Conservation (phyloP, 1,284 basidiomycete species). For the Sporisorium graminicola region DNA sequence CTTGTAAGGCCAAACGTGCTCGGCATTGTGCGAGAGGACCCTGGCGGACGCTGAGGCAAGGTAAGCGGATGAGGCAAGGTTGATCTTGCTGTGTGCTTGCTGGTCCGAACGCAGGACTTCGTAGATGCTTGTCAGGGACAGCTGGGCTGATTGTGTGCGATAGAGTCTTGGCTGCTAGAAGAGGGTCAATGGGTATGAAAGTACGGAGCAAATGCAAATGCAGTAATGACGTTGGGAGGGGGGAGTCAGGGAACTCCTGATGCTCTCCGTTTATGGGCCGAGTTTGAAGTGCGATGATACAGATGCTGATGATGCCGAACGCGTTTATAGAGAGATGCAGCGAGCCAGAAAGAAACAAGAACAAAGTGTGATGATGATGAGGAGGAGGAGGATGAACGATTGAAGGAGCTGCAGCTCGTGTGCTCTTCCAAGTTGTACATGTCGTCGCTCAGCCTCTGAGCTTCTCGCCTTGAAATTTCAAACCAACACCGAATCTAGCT, state of each 20-base stretch:
- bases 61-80: background rate
- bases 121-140: background rate
- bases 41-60: background rate
- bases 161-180: background rate
- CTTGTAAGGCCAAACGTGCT: slow-evolving; percentile 53
- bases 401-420: background rate
- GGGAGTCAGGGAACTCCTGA: background rate
- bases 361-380: background rate
- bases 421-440: background rate
- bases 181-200: slow-evolving; percentile 3
- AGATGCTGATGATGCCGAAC: slow-evolving; percentile 1
- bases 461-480: background rate
- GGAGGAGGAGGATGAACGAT: too few relatives aligned
- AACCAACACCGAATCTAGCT: background rate
- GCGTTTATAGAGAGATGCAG: background rate
- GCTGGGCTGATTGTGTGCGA: background rate
- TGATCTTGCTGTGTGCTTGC: background rate
- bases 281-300: background rate
- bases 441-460: background rate
- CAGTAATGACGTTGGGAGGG: background rate
- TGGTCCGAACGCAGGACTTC: background rate
- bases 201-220: slow-evolving; percentile 9
- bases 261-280: background rate
- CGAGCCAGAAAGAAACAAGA: background rate
- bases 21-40: slow-evolving; percentile 25